These are phyloP conservation scores for Arabidopsis hybrid DNA, from an alignment of 441 rosid genomes.

Conservation along the genomic window DNA sequence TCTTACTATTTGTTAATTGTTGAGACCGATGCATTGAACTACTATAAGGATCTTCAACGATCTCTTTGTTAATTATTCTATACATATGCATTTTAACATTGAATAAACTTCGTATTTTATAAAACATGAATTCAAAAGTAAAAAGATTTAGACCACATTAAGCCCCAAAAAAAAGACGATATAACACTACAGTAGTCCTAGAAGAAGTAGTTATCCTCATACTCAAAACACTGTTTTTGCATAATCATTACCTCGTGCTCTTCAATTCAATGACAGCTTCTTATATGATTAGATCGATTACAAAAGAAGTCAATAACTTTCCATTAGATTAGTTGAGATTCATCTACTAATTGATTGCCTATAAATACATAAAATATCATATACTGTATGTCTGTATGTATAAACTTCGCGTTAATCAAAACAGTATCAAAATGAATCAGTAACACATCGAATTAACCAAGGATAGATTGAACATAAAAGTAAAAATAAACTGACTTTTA, in stretches of 20 bases:
- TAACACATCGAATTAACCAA: no score
- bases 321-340: background rate
- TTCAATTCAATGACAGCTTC: background rate
- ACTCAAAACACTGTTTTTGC: background rate
- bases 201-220: background rate
- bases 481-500: no score
- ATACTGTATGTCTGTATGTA: background rate
- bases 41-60: constrained; percentile 4
- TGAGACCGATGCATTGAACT: constrained; percentile 28
- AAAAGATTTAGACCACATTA: background rate
- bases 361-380: background rate
- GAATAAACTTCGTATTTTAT: background rate
- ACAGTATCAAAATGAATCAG: no score
- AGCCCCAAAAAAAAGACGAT: background rate
- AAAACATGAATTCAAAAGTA: background rate
- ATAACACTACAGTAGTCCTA: background rate
- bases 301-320: background rate
- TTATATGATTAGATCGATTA: background rate
- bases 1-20: constrained; percentile 15
- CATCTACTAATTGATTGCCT: background rate
- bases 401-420: no score
- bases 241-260: constrained; percentile 7
- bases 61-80: background rate
- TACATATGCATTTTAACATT: background rate
- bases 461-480: no score